Evolutionary conservation across 371 early-diverging fungal species (phyloP), one percentile per base, ranked within the genome.

Genomic region (Mucor sp.): DNA sequence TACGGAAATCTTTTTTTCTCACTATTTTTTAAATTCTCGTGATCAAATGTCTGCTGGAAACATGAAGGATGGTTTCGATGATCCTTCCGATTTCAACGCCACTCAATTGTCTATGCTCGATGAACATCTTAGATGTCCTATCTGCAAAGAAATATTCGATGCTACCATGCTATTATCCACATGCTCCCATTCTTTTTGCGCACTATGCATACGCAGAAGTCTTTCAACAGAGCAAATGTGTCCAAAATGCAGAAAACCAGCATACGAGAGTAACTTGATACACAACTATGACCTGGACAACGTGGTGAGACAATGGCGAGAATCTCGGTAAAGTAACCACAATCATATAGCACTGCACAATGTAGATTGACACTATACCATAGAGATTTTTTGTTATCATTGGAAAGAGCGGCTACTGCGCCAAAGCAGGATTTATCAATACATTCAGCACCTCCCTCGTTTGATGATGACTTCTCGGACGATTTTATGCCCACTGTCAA

Each of bases 161-260:
- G 79, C 84, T 0, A 79, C 91, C 53, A 77, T 91, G 73, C 81
- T 87, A 15, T 62, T 88, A 14, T 30, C 77, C 4, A 76, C 73
- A 27, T 91, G 92, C 67, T 79, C 80, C 0, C 92, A 91, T 71
- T 89, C 87, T 14, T 91, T 91, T 65, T 91, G 92, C 69, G 86
- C 92, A 1, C 77, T 83, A 11, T 91, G 92, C 59, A 80, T 91
- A 8, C 82, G 91, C 2, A 78, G 90, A 25, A 79, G 83, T 60
- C 68, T 91, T 33, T 80, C 76, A 23, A 72, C 74, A 32, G 88
- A 84, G 62, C 71, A 67, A 25, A 70, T 68, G 17, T 90, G 90
- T 58, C 91, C 89, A 7, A 75, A 83, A 15, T 91, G 91, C 62
- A 77, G 88, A 39, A 78, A 72, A 5, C 58, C 67, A 8, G 70